A percentile compares a stretch with the other conserved stretches of the same genome.
phyloP scores from a whole-genome alignment of 805 yeast genomes.

The Starmera caribaea region DNA sequence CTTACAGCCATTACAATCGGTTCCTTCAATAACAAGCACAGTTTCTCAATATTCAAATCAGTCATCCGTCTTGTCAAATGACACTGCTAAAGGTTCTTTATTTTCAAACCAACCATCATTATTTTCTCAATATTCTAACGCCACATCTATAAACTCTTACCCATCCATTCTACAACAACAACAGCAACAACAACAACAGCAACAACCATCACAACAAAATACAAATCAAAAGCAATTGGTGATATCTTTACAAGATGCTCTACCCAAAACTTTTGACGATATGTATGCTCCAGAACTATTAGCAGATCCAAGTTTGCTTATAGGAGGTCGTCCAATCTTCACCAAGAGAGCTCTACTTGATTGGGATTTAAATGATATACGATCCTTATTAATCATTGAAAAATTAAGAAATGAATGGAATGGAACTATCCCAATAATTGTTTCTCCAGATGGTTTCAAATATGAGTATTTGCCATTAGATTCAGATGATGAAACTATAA shows the following conservation, averaged over 20 bases:
- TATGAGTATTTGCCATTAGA: constrained; percentile 43
- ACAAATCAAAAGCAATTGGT: constrained; percentile 1
- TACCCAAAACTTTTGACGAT: constrained; percentile 43
- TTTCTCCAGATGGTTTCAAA: constrained; percentile 27
- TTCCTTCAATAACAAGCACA: constrained; percentile 14
- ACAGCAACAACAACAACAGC: no score
- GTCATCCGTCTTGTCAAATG: not conserved
- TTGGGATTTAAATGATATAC: constrained; percentile 63
- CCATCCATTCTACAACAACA: no score
- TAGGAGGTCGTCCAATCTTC: constrained; percentile 53
- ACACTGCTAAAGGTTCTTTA: not conserved
- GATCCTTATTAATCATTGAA: constrained; percentile 49
- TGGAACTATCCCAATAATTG: constrained; percentile 36
- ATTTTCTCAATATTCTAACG: constrained; percentile 10
- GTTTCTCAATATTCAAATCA: constrained; percentile 4
- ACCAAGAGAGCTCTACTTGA: constrained; percentile 54
- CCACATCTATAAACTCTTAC: not conserved
- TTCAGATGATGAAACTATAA: constrained; percentile 42
- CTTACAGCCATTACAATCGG: constrained; percentile 14
- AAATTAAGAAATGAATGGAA: constrained; percentile 45
- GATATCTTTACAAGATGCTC: constrained; percentile 34
- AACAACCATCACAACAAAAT: not conserved
- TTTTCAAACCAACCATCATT: constrained; percentile 8
- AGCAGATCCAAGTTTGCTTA: constrained; percentile 32
- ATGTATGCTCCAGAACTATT: constrained; percentile 51